phyloP scores from a whole-genome alignment of 441 rosid species.

The Gossypium aridum region DNA sequence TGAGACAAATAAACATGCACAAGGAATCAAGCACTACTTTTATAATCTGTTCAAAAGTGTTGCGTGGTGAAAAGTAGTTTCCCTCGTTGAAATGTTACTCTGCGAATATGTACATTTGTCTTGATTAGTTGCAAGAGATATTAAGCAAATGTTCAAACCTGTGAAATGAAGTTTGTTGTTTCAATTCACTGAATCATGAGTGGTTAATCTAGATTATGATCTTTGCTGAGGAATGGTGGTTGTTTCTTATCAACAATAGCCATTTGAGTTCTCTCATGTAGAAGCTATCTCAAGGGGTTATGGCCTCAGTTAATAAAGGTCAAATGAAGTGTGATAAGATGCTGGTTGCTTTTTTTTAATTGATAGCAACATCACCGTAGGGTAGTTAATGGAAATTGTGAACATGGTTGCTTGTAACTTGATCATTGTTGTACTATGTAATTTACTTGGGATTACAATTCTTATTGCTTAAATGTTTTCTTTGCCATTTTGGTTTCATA shows the following conservation, averaged over 20 bases:
- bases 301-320: not conserved
- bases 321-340: not conserved
- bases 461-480: not conserved
- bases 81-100: not conserved
- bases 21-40: not conserved
- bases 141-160: not conserved
- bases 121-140: not conserved
- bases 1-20: not conserved
- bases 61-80: not conserved
- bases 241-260: not conserved
- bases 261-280: not conserved
- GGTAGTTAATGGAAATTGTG: not conserved
- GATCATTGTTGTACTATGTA: not conserved
- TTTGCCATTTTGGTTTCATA: not conserved
- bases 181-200: not conserved
- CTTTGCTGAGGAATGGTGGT: not conserved
- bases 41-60: not conserved
- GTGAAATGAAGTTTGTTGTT: not conserved
- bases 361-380: not conserved
- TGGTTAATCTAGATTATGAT: not conserved
- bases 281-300: not conserved
- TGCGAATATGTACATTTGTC: not conserved
- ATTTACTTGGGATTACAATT: not conserved
- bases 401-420: not conserved
- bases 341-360: not conserved